phyloP scores from a whole-genome alignment of 1,139 yeast genomes.

The Protomyces lactucae-debilis region DNA sequence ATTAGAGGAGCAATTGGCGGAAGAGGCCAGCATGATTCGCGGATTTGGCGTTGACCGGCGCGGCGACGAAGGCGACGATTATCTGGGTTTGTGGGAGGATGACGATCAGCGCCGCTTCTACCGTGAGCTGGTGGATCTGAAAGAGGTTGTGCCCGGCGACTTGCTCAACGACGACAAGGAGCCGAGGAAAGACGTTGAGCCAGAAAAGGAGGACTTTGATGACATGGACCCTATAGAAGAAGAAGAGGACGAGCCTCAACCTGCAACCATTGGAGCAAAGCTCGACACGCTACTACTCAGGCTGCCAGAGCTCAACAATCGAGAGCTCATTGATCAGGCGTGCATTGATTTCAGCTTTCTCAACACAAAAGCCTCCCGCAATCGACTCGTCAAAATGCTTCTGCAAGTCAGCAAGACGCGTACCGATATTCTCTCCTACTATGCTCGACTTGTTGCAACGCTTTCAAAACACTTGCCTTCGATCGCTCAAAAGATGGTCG shows the following conservation, averaged over 20 bases:
- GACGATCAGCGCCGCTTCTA: slow-evolving; percentile 62
- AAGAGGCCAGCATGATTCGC: slow-evolving; percentile 21
- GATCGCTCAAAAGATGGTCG: slow-evolving; percentile 53
- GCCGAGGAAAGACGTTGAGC: not conserved
- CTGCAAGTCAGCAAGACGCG: slow-evolving; percentile 37
- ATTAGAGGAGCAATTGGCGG: slow-evolving; percentile 38
- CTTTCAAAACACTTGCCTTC: slow-evolving; percentile 50
- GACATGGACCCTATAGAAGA: slow-evolving; percentile 29
- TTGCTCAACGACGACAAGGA: slow-evolving; percentile 25
- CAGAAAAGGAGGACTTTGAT: slow-evolving; percentile 19
- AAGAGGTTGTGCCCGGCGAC: slow-evolving; percentile 60
- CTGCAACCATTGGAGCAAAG: slow-evolving; percentile 33
- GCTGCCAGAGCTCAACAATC: slow-evolving; percentile 43
- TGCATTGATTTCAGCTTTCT: slow-evolving; percentile 55
- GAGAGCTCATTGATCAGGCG: slow-evolving; percentile 54
- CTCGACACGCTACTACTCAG: slow-evolving; percentile 31
- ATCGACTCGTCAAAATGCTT: slow-evolving; percentile 56
- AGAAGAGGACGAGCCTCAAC: slow-evolving; percentile 31
- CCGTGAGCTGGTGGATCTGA: slow-evolving; percentile 44
- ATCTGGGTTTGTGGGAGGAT: slow-evolving; percentile 58
- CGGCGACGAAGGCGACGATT: slow-evolving; percentile 32
- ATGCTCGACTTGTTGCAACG: slow-evolving; percentile 65
- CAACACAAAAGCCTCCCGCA: slow-evolving; percentile 69
- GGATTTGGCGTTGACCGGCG: slow-evolving; percentile 14
- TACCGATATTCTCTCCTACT: slow-evolving; percentile 43